phyloP scores from a whole-genome alignment of 495 filamentous ascomycete species.

The Umbilicaria muhlenbergii region DNA sequence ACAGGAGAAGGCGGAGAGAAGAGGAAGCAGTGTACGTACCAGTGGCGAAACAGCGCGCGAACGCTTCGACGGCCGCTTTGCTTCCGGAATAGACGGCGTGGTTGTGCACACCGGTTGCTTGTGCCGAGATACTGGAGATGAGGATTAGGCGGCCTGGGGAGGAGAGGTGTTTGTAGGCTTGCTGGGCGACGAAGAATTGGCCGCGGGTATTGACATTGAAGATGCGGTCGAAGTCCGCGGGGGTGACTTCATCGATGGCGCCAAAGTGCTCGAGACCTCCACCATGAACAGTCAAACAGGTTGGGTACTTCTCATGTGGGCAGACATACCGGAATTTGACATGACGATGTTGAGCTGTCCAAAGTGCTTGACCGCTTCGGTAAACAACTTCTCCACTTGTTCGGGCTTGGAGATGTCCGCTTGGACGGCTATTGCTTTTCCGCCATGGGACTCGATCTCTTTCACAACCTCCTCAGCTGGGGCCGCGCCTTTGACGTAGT shows the following conservation, averaged over 20 bases:
- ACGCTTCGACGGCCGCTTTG: slow-evolving; percentile 43
- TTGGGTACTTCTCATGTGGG: slow-evolving; percentile 36
- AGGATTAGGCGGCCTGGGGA: slow-evolving; percentile 53
- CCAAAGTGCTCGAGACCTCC: slow-evolving; percentile 22
- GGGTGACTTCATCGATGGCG: slow-evolving; percentile 47
- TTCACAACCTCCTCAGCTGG: slow-evolving; percentile 47
- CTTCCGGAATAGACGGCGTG: slow-evolving; percentile 45
- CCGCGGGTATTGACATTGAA: slow-evolving; percentile 63
- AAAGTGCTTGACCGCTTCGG: slow-evolving; percentile 46
- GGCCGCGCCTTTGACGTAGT: slow-evolving; percentile 51
- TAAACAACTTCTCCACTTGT: slow-evolving; percentile 48
- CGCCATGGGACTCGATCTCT: slow-evolving; percentile 42
- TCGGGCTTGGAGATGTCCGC: slow-evolving; percentile 56
- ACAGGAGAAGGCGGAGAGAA: too few relatives aligned
- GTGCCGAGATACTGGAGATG: slow-evolving; percentile 38
- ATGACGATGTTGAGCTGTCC: slow-evolving; percentile 64
- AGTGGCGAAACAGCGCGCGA: slow-evolving; percentile 39
- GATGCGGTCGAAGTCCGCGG: slow-evolving; percentile 60
- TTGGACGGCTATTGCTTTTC: slow-evolving; percentile 51
- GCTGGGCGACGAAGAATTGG: slow-evolving; percentile 74
- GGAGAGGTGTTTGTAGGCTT: slow-evolving; percentile 54
- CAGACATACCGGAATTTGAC: slow-evolving; percentile 44
- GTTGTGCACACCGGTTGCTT: slow-evolving; percentile 41
- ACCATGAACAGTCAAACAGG: too few relatives aligned
- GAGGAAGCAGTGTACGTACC: too few relatives aligned